A percentile compares a stretch with the other conserved stretches of the same genome.
Evolutionary conservation across 1,139 yeast species (phyloP).

Genomic region (Meyerozyma guilliermondii): DNA sequence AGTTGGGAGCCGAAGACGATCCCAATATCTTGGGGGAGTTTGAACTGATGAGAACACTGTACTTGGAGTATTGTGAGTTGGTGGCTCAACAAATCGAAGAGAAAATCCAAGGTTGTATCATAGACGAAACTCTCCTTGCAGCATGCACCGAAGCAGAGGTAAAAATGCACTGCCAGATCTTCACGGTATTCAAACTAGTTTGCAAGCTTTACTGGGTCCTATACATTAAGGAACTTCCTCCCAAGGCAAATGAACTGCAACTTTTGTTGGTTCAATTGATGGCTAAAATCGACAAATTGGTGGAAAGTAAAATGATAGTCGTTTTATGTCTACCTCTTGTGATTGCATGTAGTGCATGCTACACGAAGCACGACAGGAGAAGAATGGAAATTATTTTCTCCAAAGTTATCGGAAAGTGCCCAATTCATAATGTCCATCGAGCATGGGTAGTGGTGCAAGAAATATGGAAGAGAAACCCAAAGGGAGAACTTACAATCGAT

Average conservation of each 20-base stretch:
- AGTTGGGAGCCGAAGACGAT: background rate
- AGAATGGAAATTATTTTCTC: constrained; percentile 8
- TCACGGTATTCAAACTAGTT: constrained; percentile 1
- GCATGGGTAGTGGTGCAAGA: constrained; percentile 5
- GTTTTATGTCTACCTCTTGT: constrained; percentile 11
- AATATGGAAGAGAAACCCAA: constrained; percentile 6
- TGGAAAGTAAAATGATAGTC: constrained; percentile 2
- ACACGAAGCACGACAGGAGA: constrained; percentile 8
- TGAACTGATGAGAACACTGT: constrained; percentile 1
- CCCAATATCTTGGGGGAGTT: background rate
- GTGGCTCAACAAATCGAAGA: background rate
- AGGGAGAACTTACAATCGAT: constrained; percentile 3
- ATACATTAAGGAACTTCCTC: constrained; percentile 1
- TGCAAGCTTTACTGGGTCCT: background rate
- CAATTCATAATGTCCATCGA: constrained; percentile 6
- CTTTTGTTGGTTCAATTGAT: constrained; percentile 3
- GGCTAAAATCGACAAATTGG: constrained; percentile 3
- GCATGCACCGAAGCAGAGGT: constrained; percentile 3
- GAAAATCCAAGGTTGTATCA: constrained; percentile 1
- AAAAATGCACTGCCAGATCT: background rate
- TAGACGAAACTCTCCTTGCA: constrained; percentile 4
- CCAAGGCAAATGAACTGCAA: constrained; percentile 5
- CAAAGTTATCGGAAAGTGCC: constrained; percentile 9
- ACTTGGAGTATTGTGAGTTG: background rate
- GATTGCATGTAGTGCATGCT: constrained; percentile 12